phyloP scores from a whole-genome alignment of 106 monocot species.

The Amphibolis antarctica region DNA sequence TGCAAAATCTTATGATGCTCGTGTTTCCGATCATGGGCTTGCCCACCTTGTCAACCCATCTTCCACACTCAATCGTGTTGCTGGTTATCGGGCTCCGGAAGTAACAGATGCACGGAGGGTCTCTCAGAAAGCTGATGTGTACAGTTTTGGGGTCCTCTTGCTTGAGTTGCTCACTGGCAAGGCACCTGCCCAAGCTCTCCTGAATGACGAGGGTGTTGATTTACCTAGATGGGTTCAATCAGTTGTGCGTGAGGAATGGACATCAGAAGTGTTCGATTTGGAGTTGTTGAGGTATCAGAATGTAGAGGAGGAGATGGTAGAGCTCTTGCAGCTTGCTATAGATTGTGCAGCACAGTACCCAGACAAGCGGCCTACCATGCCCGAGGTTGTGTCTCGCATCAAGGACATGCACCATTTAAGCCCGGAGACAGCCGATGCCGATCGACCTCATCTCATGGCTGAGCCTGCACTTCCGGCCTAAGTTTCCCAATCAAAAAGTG shows the following conservation, averaged over 20 bases:
- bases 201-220: slow-evolving; percentile 67
- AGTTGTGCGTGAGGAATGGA: slow-evolving; percentile 64
- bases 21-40: slow-evolving; percentile 73
- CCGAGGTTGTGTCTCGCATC: slow-evolving; percentile 39
- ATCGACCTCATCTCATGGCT: not conserved
- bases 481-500: not conserved
- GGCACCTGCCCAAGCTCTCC: slow-evolving; percentile 42
- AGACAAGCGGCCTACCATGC: slow-evolving; percentile 57
- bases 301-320: slow-evolving; percentile 67
- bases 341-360: slow-evolving; percentile 54
- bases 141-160: slow-evolving; percentile 86
- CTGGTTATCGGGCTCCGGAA: slow-evolving; percentile 73
- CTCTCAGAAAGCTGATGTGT: slow-evolving; percentile 74
- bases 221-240: slow-evolving; percentile 79
- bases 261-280: slow-evolving; percentile 66
- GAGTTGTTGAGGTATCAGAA: slow-evolving; percentile 42
- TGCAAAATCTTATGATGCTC: slow-evolving; percentile 21
- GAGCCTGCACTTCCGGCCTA: not conserved
- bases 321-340: slow-evolving; percentile 60
- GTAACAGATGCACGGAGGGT: slow-evolving; percentile 42
- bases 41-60: slow-evolving; percentile 34
- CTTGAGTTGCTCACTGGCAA: slow-evolving; percentile 88
- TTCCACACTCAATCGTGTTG: slow-evolving; percentile 30
- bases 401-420: slow-evolving; percentile 28
- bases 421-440: not conserved